Evolutionary conservation across 2,329 filamentous ascomycete genomes (phyloP), one percentile per base, ranked within the genome.

Genomic region (Hymenoscyphus albidus): DNA sequence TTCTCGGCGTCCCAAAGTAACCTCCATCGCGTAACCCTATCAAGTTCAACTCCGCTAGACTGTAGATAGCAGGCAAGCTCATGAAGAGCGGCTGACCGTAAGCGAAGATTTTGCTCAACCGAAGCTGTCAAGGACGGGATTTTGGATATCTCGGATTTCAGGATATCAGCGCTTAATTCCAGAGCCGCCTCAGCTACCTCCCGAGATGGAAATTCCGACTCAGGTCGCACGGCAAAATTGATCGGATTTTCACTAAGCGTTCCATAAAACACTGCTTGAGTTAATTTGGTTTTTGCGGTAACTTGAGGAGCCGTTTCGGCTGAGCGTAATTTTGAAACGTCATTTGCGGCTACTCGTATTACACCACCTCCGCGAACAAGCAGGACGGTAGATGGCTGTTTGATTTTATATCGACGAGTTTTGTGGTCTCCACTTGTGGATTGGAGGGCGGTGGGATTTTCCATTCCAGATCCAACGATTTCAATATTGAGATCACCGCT

Each of bases 181-280:
- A 95, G 76, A 1, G 93, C 92, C 9, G 95, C 95, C 65, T 84
- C 79, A 65, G 91, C 88, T 32, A 96, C 83, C 71, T 97, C 91
- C 31, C 85, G 80, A 18, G 83, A 78, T 0, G 86, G 81, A 69
- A 95, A 96, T 3, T 83, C 81, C 58, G 88, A 80, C 62, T 88
- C 86, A 48, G 85, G 81, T 68, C 86, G 85, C 55, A 88, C 84
- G 55, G 89, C 85, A 71, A 99, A 92, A 67, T 93, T 88, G n/a
- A 99, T 79, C n/a, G 94, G 90, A 71, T 93, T 98, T 72, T 91
- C 87, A 67, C 88, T 84, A 74, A 91, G 87, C 58, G 86, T 87
- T 1, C 93, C 93, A 74, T 92, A 98, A 78, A 97, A 98, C 0
- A 98, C 90, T 2, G 93, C 93, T 78, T 99, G 93, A 74, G 97